Conservation (phyloP, 345 rosid species). For the Orychophragmus violaceus region DNA sequence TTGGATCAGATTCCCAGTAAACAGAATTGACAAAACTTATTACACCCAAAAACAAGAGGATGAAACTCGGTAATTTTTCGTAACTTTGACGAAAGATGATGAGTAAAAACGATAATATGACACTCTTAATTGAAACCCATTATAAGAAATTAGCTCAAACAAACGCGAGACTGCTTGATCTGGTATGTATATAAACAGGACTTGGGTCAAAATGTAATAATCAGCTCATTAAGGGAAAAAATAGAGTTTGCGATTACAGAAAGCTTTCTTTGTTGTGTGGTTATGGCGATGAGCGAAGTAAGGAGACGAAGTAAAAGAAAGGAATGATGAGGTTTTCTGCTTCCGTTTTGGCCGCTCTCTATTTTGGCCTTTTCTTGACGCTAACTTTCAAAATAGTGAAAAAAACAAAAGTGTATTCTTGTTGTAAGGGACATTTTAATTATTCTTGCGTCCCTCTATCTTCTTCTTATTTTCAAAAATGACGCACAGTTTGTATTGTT, state of each 20-base stretch:
- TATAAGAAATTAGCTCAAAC: background rate
- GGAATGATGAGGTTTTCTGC: constrained; percentile 17
- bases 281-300: constrained; percentile 23
- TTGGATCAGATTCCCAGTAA: constrained; percentile 28
- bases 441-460: background rate
- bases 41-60: background rate
- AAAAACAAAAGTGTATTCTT: background rate
- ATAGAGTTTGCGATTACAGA: background rate
- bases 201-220: background rate
- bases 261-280: constrained; percentile 19
- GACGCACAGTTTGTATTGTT: background rate
- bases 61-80: background rate
- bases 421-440: background rate
- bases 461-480: background rate
- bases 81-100: constrained; percentile 6
- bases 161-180: background rate
- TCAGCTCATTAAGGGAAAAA: background rate
- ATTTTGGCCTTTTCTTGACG: constrained; percentile 25
- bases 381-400: background rate
- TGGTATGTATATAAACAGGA: background rate
- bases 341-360: constrained; percentile 34
- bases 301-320: constrained; percentile 9
- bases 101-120: background rate
- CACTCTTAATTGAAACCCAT: constrained; percentile 14
- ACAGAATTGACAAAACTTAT: background rate